These are phyloP conservation scores for Elaeis oleifera DNA, from an alignment of 202 grass and related monocot species.

Conservation along the genomic window DNA sequence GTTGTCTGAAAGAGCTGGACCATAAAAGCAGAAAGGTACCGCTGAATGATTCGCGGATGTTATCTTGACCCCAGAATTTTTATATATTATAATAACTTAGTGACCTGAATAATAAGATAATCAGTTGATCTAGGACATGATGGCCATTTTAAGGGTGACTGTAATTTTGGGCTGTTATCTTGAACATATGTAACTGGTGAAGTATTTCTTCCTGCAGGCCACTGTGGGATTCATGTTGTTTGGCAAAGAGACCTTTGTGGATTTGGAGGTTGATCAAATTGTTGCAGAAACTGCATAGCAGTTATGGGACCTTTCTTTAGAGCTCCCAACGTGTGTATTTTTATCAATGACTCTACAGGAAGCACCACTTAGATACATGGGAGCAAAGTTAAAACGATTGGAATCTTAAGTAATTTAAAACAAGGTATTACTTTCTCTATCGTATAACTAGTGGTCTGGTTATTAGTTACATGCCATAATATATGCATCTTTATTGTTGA, in stretches of 20 bases:
- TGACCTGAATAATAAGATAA: neutral
- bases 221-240: constrained; percentile 60
- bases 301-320: neutral
- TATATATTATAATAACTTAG: constrained; percentile 10
- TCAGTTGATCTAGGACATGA: neutral
- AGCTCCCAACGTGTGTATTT: too few species aligned
- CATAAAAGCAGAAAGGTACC: constrained; percentile 62
- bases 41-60: constrained; percentile 1
- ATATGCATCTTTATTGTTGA: too few species aligned
- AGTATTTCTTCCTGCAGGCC: constrained; percentile 38
- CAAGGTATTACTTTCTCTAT: too few species aligned
- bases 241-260: constrained; percentile 78
- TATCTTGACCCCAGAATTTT: constrained; percentile 2
- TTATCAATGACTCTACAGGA: too few species aligned
- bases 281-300: constrained; percentile 31
- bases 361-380: too few species aligned
- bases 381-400: too few species aligned
- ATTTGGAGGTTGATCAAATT: constrained; percentile 85
- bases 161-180: neutral
- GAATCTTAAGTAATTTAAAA: too few species aligned
- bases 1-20: constrained; percentile 53
- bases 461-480: too few species aligned
- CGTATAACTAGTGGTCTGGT: too few species aligned
- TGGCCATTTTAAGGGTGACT: neutral
- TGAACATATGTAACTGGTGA: constrained; percentile 18